Conservation (phyloP, 352 stramenopile species). For the Phytophthora fragariaefolia region DNA sequence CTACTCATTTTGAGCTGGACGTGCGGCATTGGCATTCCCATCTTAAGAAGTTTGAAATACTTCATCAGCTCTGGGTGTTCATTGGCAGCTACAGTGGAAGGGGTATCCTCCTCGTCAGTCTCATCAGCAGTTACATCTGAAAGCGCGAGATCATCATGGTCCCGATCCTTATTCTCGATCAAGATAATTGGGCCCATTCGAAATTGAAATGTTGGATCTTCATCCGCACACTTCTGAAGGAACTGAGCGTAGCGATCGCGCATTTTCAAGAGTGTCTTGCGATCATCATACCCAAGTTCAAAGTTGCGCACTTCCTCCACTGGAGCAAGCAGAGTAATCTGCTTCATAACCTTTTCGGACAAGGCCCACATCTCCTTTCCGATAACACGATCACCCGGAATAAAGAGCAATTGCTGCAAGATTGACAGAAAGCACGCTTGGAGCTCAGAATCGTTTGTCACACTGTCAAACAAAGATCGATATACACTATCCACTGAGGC, state of each 20-base stretch:
- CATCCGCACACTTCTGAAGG: conserved; percentile 69
- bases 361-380: conserved; percentile 90
- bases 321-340: conserved; percentile 76
- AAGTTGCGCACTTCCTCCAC: conserved; percentile 85
- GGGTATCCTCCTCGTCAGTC: conserved; percentile 64
- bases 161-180: conserved; percentile 70
- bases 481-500: conserved; percentile 77
- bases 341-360: conserved; percentile 77
- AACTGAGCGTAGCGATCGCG: conserved; percentile 81
- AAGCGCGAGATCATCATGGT: conserved; percentile 61
- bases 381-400: conserved; percentile 79
- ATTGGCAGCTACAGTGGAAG: conserved; percentile 45
- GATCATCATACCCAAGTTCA: conserved; percentile 83
- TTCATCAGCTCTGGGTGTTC: conserved; percentile 76
- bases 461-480: conserved; percentile 56
- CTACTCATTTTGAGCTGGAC: conserved; percentile 75
- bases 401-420: conserved; percentile 87
- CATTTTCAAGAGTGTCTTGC: conserved; percentile 77
- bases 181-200: conserved; percentile 78
- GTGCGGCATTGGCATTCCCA: conserved; percentile 77
- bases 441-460: conserved; percentile 68
- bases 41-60: conserved; percentile 85
- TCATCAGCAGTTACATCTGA: conserved; percentile 70
- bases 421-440: conserved; percentile 81
- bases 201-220: conserved; percentile 73